Percentiles rank a stretch among this genome's conserved stretches.
Conservation (phyloP, 768 basidiomycete genomes). For the Boletus edulis region DNA sequence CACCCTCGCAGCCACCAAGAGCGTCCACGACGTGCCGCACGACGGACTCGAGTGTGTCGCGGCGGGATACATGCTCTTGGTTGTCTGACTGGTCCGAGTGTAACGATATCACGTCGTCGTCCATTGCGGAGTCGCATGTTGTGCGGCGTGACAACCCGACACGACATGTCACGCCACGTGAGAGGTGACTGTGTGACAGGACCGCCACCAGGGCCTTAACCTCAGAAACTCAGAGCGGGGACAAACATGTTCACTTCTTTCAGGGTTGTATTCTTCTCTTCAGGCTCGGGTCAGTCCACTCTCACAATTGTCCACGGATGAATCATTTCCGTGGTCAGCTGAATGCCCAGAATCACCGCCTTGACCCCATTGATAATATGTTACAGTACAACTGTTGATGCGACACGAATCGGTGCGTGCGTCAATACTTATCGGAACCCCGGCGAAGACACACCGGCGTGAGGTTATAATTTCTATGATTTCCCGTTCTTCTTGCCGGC, state of each 20-base stretch:
- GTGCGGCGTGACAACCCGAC: slow-evolving; percentile 19
- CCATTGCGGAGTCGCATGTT: slow-evolving; percentile 12
- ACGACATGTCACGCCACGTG: slow-evolving; percentile 32
- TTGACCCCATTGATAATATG: background rate
- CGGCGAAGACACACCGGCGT: background rate
- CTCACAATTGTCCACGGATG: slow-evolving; percentile 10
- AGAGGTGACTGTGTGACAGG: background rate
- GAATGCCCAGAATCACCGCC: background rate
- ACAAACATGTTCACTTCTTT: background rate
- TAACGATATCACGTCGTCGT: slow-evolving; percentile 36
- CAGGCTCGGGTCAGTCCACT: slow-evolving; percentile 1
- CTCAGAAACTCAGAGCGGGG: no score
- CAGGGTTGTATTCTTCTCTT: slow-evolving; percentile 4
- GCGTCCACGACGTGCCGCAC: slow-evolving; percentile 77
- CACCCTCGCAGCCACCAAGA: slow-evolving; percentile 70
- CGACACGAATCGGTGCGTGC: background rate
- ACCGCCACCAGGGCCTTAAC: background rate
- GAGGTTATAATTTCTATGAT: slow-evolving; percentile 28
- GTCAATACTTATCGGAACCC: background rate
- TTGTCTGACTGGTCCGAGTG: slow-evolving; percentile 27
- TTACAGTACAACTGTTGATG: background rate
- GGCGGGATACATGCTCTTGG: slow-evolving; percentile 38
- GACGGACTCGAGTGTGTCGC: slow-evolving; percentile 61
- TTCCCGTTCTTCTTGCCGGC: slow-evolving; percentile 33
- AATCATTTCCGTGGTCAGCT: slow-evolving; percentile 14